A percentile compares a stretch with the other conserved stretches of the same genome.
Conservation (phyloP, 2,329 filamentous ascomycete species). For the Aspergillus quadrilineatus region DNA sequence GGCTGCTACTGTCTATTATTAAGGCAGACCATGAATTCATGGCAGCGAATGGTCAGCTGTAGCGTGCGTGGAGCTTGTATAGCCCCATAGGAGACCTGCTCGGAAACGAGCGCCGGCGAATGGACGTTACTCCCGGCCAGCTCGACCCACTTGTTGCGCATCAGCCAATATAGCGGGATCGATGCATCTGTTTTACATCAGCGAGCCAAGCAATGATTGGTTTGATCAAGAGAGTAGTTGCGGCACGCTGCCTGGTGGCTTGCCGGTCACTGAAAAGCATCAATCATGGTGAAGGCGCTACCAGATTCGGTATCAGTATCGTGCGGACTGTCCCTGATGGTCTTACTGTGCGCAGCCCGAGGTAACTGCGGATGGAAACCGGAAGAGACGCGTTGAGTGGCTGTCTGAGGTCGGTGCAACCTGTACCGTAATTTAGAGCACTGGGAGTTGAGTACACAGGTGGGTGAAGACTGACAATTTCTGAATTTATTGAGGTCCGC, state of each 20-base stretch:
- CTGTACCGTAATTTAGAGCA: slow-evolving; percentile 5
- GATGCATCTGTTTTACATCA: neutral
- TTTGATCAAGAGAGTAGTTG: neutral
- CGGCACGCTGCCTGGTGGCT: neutral
- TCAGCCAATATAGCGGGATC: neutral
- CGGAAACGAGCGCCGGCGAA: neutral
- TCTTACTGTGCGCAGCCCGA: too few relatives aligned
- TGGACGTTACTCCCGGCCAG: neutral
- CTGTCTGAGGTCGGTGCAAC: neutral
- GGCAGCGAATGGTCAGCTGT: neutral
- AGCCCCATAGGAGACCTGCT: neutral
- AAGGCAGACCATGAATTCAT: neutral
- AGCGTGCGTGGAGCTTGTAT: neutral
- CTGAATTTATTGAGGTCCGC: slow-evolving; percentile 1
- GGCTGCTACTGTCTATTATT: neutral
- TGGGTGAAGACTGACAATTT: slow-evolving; percentile 4
- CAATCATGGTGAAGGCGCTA: neutral
- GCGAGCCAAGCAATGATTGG: neutral
- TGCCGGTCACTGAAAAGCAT: neutral
- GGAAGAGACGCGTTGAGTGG: neutral
- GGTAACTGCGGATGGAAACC: too few relatives aligned
- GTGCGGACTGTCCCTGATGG: too few relatives aligned
- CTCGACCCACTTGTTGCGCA: neutral
- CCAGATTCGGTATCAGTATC: neutral
- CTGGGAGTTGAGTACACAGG: neutral